Base-by-base conservation (phyloP, 345 rosid genomes). In the Odontarrhena argentea region DNA sequence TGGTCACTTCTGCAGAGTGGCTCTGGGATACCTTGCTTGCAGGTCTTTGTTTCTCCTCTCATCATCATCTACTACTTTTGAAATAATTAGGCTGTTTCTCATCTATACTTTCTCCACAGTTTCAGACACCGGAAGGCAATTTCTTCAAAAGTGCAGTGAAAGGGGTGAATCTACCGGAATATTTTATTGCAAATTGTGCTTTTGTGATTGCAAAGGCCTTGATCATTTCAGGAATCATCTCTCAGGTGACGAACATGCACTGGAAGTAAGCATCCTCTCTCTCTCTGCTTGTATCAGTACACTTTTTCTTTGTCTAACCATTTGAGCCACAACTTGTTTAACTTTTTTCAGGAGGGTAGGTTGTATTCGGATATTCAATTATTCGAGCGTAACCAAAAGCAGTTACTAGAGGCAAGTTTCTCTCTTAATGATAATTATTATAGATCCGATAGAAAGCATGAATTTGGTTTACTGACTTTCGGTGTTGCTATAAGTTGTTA, bases 1-100 rank as follows among this genome's bases (percentile, higher is more conserved):
- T 44, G 14, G n/a, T 65, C 50, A 32, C 69, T 11, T 53, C 69
- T 42, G 60, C 69, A 7, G 69, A 65, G 34, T 65, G 69, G 59
- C 41, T 65, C 12, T 65, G 69, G 69, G 50, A 51, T 9, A 65
- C 12, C 41, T 51, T 65, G 52, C 69, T 65, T 2, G 50, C 58
- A 40, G 59, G 57, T 49, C 24, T 47, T 22, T 46, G 28, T 55
- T 9, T 63, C 28, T 56, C 28, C 25, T 46, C 41, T 61, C 55
- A 12, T 28, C 9, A 28, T 11, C 55, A 1, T 18, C 22, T 18
- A 4, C 7, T 48, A 48, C 53, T 18, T 18, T 18, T 18, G 22
- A 18, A 18, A 18, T 18, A 18, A 18, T 18, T 18, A 18, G 22
- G 22, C 36, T 32, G 36, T 32, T 32, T 4, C 7, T 32, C 6